Conservation (phyloP, 1,284 basidiomycete species). For the Mycena sp. region DNA sequence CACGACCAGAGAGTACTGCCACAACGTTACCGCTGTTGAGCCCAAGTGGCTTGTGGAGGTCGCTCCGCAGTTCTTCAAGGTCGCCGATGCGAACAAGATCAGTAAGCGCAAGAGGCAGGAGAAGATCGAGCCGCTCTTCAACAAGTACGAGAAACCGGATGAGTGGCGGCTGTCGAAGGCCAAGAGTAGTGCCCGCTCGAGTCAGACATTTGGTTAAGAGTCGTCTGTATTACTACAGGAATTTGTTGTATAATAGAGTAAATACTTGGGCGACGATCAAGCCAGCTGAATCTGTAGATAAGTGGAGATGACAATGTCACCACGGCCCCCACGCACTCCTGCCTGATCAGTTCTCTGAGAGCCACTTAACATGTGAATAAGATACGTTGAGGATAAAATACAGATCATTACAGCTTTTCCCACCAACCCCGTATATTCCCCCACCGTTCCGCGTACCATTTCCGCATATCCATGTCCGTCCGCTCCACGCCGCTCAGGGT, state of each 20-base stretch:
- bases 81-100: constrained; percentile 95
- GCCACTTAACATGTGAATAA: no score
- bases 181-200: constrained; percentile 88
- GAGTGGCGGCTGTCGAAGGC: constrained; percentile 91
- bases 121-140: constrained; percentile 93
- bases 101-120: constrained; percentile 97
- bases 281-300: no score
- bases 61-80: constrained; percentile 97
- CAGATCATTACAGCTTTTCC: constrained; percentile 15
- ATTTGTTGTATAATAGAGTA: no score
- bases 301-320: no score
- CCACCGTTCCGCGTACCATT: constrained; percentile 27
- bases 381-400: no score
- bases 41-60: constrained; percentile 99
- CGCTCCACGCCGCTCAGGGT: neutral
- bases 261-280: no score
- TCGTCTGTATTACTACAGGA: constrained; percentile 1
- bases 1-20: constrained; percentile 90
- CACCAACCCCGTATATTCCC: constrained; percentile 26
- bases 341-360: no score
- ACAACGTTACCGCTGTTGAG: constrained; percentile 95
- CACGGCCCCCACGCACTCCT: no score
- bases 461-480: constrained; percentile 9
- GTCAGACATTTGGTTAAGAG: constrained; percentile 80
- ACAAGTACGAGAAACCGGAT: constrained; percentile 90